Evolutionary conservation across 352 stramenopile species (phyloP).

Genomic region (Ochromonadaceae sp.): DNA sequence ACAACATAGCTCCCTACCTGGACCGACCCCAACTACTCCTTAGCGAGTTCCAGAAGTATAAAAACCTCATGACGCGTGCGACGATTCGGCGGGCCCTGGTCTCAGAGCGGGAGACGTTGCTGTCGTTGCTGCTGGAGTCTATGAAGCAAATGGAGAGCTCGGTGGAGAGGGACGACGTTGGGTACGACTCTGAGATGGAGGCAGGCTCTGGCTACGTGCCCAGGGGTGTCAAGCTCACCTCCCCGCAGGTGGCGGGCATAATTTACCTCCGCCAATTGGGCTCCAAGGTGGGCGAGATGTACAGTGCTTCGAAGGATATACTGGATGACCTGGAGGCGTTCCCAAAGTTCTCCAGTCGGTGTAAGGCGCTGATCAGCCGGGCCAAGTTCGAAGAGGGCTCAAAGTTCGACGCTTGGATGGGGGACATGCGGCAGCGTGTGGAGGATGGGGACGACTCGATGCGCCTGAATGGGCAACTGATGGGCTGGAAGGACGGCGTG

Average conservation of each 20-base stretch:
- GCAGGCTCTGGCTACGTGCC: background rate
- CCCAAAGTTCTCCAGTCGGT: slow-evolving; percentile 3
- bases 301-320: slow-evolving; percentile 13
- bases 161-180: slow-evolving; percentile 45
- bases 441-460: background rate
- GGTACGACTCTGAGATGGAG: slow-evolving; percentile 33
- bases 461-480: background rate
- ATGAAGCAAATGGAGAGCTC: slow-evolving; percentile 61
- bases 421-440: background rate
- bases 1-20: slow-evolving; percentile 42
- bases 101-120: slow-evolving; percentile 60
- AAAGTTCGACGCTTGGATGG: slow-evolving; percentile 4
- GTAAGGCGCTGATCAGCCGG: background rate
- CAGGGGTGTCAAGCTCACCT: slow-evolving; percentile 5
- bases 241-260: slow-evolving; percentile 24
- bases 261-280: slow-evolving; percentile 27
- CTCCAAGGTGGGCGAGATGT: slow-evolving; percentile 18
- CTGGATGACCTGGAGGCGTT: slow-evolving; percentile 26
- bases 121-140: slow-evolving; percentile 57
- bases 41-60: slow-evolving; percentile 57
- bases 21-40: slow-evolving; percentile 48
- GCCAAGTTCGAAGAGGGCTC: slow-evolving; percentile 11
- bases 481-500: slow-evolving; percentile 37
- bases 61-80: slow-evolving; percentile 52
- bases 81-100: slow-evolving; percentile 52